Evolutionary conservation across 2,329 filamentous ascomycete species (phyloP), one percentile per base, ranked within the genome.

Genomic region (Ophiosphaerella narmari): DNA sequence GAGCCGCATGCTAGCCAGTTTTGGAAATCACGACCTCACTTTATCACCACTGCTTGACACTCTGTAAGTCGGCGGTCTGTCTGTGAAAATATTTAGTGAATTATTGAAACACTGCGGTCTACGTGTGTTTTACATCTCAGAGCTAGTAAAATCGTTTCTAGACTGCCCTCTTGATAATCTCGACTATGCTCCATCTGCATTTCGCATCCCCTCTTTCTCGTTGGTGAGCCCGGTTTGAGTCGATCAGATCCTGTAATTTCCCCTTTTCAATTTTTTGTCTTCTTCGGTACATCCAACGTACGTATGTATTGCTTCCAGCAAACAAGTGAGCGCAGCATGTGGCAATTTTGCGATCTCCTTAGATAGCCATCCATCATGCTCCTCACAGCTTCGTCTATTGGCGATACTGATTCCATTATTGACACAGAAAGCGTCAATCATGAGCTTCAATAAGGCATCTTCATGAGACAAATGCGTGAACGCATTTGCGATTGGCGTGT

Each of bases 1-100:
- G 55, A 60, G 55, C 58, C 55, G 58, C 58, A 57, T 29, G 26
- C 26, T 29, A 29, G 26, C 26, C 26, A 29, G 11, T 46, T 32
- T 35, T 33, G 39, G 39, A 31, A 16, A 26, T 14, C 24, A 4
- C 24, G 26, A n/a, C 13, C 26, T 11, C 11, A 29, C 26, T 7
- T 29, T 6, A 29, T 29, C 26, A 29, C 26, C 7, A 36, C 12
- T 7, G 34, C 34, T 36, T 36, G 2, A 34, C 18, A 21, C 18
- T 21, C 4, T 21, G 18, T 21, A 21, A 21, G 18, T 21, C 18
- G 18, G 18, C 18, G 3, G 18, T 21, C 18, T 21, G 18, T 21
- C 18, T 4, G 18, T 21, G 2, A 21, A 21, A 21, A 21, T 21
- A 21, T 21, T 4, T 21, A 21, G 18, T 5, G 4, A 21, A 21